phyloP scores from a whole-genome alignment of 768 basidiomycete genomes.

The Pisolithus albus region DNA sequence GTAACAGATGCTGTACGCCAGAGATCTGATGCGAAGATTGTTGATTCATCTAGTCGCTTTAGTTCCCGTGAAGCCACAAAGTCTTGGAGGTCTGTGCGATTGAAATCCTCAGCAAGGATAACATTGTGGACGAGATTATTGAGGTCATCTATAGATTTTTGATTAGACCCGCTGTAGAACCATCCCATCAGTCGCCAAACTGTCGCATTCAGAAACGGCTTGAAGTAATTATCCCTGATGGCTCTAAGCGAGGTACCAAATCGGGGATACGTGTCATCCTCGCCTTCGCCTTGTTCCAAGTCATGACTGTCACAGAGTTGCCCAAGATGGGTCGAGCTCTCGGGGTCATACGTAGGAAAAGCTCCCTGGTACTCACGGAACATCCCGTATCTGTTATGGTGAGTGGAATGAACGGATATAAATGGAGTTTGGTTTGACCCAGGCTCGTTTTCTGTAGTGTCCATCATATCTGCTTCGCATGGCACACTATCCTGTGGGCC shows the following conservation, averaged over 20 bases:
- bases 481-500: not conserved
- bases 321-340: not conserved
- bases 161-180: slow-evolving; percentile 13
- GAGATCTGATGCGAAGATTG: not conserved
- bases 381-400: not conserved
- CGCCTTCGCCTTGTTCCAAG: too few species aligned
- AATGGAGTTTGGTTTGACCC: not conserved
- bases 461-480: not conserved
- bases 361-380: not conserved
- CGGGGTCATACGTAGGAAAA: not conserved
- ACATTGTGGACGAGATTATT: slow-evolving; percentile 7
- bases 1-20: not conserved
- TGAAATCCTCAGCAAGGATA: slow-evolving; percentile 7
- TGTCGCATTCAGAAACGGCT: not conserved
- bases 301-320: not conserved
- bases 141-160: slow-evolving; percentile 4
- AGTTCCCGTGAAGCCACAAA: not conserved
- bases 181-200: slow-evolving; percentile 17
- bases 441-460: not conserved
- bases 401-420: not conserved
- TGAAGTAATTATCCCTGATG: not conserved
- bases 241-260: too few species aligned
- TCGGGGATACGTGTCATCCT: not conserved
- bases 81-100: slow-evolving; percentile 1
- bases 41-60: not conserved